Conservation (phyloP, 352 stramenopile species). For the Peronospora farinosa region DNA sequence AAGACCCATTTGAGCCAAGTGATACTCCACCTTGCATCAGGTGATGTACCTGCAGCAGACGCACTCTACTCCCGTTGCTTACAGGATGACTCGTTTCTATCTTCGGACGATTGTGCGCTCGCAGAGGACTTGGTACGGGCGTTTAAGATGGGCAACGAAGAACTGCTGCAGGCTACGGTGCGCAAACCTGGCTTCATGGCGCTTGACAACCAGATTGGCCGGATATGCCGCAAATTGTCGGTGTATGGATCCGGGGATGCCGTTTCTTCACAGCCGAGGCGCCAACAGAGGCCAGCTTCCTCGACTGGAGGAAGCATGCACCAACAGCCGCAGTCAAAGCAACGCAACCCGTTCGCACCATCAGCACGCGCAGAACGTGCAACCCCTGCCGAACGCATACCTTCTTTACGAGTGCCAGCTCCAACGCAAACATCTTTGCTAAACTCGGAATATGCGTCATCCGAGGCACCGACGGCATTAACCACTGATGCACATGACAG, state of each 20-base stretch:
- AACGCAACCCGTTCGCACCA: slow-evolving; percentile 28
- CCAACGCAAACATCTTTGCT: slow-evolving; percentile 11
- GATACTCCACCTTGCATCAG: slow-evolving; percentile 47
- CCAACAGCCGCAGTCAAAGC: slow-evolving; percentile 24
- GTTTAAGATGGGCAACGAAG: slow-evolving; percentile 75
- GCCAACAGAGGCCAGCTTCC: slow-evolving; percentile 24
- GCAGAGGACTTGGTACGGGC: slow-evolving; percentile 70
- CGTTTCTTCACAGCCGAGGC: slow-evolving; percentile 8
- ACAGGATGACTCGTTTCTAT: slow-evolving; percentile 69
- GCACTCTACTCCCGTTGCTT: slow-evolving; percentile 69
- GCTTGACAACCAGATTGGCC: slow-evolving; percentile 72
- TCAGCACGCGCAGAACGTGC: slow-evolving; percentile 10
- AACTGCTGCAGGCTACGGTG: slow-evolving; percentile 61
- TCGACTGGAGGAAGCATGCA: slow-evolving; percentile 13
- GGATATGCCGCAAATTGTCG: slow-evolving; percentile 59
- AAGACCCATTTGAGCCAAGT: slow-evolving; percentile 71
- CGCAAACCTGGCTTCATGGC: slow-evolving; percentile 72
- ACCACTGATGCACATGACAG: slow-evolving; percentile 24
- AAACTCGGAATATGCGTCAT: slow-evolving; percentile 26
- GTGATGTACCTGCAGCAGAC: slow-evolving; percentile 69
- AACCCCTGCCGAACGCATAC: slow-evolving; percentile 22
- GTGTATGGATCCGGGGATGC: slow-evolving; percentile 38
- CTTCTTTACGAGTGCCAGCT: slow-evolving; percentile 19
- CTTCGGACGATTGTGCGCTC: slow-evolving; percentile 68
- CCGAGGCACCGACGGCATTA: slow-evolving; percentile 13